Conservation (phyloP, 176 grass and related monocot species). For the Rhynchospora breviuscula region DNA sequence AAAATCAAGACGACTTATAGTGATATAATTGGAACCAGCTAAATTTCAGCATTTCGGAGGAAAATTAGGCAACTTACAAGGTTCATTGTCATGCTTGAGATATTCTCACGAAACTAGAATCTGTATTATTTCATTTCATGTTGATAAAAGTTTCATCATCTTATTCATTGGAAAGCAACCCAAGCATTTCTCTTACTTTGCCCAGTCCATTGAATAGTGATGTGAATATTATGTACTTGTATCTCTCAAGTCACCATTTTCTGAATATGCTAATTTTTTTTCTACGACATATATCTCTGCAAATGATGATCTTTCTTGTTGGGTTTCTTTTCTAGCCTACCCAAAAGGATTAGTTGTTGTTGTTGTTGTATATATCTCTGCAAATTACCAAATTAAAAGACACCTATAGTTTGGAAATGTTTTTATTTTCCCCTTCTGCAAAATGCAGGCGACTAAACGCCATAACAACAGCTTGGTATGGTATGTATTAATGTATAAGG, state of each 20-base stretch:
- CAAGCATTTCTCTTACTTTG: not conserved
- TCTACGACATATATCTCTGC: not conserved
- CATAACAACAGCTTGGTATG: too few species aligned
- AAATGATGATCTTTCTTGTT: not conserved
- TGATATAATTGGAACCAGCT: slow-evolving; percentile 21
- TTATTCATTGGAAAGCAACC: slow-evolving; percentile 4
- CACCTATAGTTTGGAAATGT: not conserved
- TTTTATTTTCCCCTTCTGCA: not conserved
- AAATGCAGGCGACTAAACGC: not conserved
- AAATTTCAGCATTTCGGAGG: not conserved
- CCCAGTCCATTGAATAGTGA: not conserved
- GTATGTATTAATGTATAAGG: too few species aligned
- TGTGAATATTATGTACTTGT: not conserved
- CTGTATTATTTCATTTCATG: slow-evolving; percentile 10
- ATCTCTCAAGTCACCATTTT: not conserved
- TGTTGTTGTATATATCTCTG: not conserved
- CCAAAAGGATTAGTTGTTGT: too few species aligned
- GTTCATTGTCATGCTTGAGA: not conserved
- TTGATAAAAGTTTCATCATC: not conserved
- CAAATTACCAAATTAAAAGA: not conserved
- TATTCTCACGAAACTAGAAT: slow-evolving; percentile 1
- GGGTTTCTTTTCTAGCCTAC: too few species aligned
- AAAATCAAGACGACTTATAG: slow-evolving; percentile 26
- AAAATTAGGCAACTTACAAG: not conserved
- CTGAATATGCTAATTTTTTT: not conserved